These are phyloP conservation scores for Adansonia grandidieri DNA, from an alignment of 441 rosid species.

Conservation along the genomic window DNA sequence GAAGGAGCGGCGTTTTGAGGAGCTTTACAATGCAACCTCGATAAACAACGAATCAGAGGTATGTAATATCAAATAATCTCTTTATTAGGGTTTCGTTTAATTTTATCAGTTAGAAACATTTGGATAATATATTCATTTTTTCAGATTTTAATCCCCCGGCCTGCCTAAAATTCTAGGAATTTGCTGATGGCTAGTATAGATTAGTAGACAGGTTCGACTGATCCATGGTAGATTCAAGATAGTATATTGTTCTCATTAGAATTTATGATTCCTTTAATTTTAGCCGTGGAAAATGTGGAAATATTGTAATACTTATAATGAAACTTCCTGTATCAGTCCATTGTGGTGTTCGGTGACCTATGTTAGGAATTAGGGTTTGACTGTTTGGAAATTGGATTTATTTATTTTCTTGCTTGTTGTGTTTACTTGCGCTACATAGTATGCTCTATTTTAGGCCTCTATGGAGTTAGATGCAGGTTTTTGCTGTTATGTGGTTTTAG, in stretches of 20 bases:
- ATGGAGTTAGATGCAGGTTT: neutral
- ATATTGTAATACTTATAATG: neutral
- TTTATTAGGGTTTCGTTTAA: conserved; percentile 34
- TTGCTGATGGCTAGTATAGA: too few relatives aligned
- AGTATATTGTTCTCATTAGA: neutral
- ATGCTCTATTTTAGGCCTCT: neutral
- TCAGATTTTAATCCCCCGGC: neutral
- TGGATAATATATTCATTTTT: neutral
- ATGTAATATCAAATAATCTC: conserved; percentile 36
- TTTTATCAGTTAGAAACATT: neutral
- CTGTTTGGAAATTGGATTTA: neutral
- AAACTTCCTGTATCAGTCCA: neutral
- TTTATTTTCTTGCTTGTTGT: neutral
- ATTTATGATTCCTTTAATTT: neutral
- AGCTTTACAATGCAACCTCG: conserved; percentile 45
- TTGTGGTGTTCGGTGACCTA: neutral
- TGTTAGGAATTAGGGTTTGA: conserved; percentile 23
- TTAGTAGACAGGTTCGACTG: too few relatives aligned
- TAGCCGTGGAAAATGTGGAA: neutral
- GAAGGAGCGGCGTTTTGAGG: conserved; percentile 40
- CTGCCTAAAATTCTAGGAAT: too few relatives aligned
- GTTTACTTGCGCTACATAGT: neutral
- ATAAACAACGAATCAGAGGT: conserved; percentile 53
- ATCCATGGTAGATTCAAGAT: too few relatives aligned
- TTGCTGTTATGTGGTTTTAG: neutral